phyloP scores from a whole-genome alignment of 1,284 basidiomycete genomes.

The Coniferiporia sulphurascens region DNA sequence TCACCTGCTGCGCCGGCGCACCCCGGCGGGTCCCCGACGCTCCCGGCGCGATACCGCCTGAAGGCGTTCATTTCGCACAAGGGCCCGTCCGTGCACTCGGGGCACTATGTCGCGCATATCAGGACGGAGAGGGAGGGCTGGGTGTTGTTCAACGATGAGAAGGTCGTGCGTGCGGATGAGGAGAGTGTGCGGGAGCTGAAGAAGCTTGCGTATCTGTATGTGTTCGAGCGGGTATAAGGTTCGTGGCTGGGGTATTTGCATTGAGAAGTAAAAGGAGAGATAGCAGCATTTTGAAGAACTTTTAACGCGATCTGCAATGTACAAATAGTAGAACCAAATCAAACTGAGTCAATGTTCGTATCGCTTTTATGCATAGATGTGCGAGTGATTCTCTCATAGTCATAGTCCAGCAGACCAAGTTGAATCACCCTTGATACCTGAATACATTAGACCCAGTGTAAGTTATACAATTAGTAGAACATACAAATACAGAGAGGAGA shows the following conservation, averaged over 20 bases:
- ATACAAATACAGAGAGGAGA: constrained; percentile 7
- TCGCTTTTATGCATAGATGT: neutral
- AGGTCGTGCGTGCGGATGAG: constrained; percentile 82
- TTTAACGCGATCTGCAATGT: neutral
- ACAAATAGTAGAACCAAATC: neutral
- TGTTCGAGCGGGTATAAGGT: constrained; percentile 63
- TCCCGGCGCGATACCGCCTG: constrained; percentile 78
- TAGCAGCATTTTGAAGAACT: no score
- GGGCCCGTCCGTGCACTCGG: constrained; percentile 90
- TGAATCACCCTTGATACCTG: neutral
- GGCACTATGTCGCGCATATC: constrained; percentile 90
- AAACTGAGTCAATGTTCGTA: neutral
- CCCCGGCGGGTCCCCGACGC: constrained; percentile 44
- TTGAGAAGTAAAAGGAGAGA: no score
- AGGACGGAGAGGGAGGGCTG: constrained; percentile 53
- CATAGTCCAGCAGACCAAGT: neutral
- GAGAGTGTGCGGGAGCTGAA: constrained; percentile 72
- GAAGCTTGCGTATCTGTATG: constrained; percentile 82
- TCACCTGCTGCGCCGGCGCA: constrained; percentile 23
- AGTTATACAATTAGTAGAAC: constrained; percentile 1
- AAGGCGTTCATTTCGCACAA: constrained; percentile 98
- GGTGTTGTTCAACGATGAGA: constrained; percentile 95
- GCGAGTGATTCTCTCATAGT: no score
- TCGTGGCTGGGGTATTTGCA: no score
- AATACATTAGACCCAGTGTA: neutral